Base-by-base conservation (phyloP, 2,329 filamentous ascomycete species). In the Monosporascus sp. region DNA sequence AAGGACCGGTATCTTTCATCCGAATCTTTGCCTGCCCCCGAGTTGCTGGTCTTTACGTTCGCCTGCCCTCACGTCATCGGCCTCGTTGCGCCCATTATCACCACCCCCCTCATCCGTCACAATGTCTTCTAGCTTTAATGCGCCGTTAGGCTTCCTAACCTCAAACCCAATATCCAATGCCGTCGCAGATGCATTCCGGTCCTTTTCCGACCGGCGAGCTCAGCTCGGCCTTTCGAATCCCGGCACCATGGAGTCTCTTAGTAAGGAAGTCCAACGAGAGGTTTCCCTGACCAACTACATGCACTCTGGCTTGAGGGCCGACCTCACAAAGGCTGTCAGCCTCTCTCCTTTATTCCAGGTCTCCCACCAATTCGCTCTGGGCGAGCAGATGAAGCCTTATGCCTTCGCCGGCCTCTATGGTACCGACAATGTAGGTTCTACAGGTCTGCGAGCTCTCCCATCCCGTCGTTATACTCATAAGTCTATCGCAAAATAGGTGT, bases 261-360 rank as follows among this genome's bases (percentile, higher is more conserved):
- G 88, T 63, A 86, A 88, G 70, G 94, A 99, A 78, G 91, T 97
- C 58, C 88, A 95, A 77, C 91, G 92, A 74, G 92, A 97, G 82
- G 92, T 97, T 64, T 87, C 97, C 70, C 84, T 97, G 67, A 94
- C 88, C 76, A 96, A 97, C 79, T 89, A 90, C 73, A 95, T 94
- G 85, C 97, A 99, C 79, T 89, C 90, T 45, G 94, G 94, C 66
- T 82, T 99, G 72, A 89, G 93, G 70, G 95, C 93, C 71, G 94
- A 99, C 74, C 79, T 97, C 70, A 97, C 91, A 70, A 97, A 97
- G 81, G 86, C 90, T 69, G 96, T 97, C 76, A 94, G 91, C 81
- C 84, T 96, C 71, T 84, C 86, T 53, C 94, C 94, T 54, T 78
- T 97, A 62, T 99, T 99, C 81, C 93, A 97, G 75, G 89, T 97